phyloP scores from a whole-genome alignment of 768 basidiomycete species.

The Steccherinum ochraceum region DNA sequence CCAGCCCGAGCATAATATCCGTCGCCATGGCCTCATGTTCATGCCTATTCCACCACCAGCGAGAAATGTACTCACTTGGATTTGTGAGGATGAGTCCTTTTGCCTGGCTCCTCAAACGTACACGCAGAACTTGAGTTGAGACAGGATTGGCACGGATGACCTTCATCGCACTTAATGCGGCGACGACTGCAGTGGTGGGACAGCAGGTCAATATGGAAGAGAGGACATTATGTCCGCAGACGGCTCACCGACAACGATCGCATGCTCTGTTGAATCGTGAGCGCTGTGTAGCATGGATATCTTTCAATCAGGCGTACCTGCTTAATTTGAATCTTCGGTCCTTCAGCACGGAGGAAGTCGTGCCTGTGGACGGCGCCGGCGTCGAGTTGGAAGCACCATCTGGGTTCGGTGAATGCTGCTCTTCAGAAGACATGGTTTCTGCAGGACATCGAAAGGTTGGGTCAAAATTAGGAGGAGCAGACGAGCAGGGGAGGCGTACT shows the following conservation, averaged over 20 bases:
- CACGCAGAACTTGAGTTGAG: slow-evolving; percentile 76
- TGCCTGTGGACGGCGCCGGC: not conserved
- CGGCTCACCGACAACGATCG: slow-evolving; percentile 81
- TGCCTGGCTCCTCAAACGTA: slow-evolving; percentile 84
- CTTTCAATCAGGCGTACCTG: slow-evolving; percentile 43
- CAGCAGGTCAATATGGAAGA: not conserved
- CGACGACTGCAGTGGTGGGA: slow-evolving; percentile 48
- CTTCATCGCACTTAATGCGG: slow-evolving; percentile 85
- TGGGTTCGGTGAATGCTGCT: not conserved
- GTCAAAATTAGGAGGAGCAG: not conserved
- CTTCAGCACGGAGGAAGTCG: slow-evolving; percentile 40
- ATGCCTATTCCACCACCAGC: too few species aligned
- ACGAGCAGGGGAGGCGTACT: not conserved
- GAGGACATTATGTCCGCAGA: slow-evolving; percentile 1
- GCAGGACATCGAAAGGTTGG: too few species aligned
- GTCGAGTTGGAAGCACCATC: not conserved
- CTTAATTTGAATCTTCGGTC: slow-evolving; percentile 84
- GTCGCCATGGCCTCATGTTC: too few species aligned
- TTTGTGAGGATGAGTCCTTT: slow-evolving; percentile 81
- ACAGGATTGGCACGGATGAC: slow-evolving; percentile 85
- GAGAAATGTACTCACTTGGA: slow-evolving; percentile 57
- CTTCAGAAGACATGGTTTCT: not conserved
- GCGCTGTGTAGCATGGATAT: not conserved
- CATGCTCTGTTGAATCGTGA: slow-evolving; percentile 56
- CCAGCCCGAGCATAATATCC: too few species aligned